Base-by-base conservation (phyloP, 148 eudicot species). In the Rhododendron ferrugineum region DNA sequence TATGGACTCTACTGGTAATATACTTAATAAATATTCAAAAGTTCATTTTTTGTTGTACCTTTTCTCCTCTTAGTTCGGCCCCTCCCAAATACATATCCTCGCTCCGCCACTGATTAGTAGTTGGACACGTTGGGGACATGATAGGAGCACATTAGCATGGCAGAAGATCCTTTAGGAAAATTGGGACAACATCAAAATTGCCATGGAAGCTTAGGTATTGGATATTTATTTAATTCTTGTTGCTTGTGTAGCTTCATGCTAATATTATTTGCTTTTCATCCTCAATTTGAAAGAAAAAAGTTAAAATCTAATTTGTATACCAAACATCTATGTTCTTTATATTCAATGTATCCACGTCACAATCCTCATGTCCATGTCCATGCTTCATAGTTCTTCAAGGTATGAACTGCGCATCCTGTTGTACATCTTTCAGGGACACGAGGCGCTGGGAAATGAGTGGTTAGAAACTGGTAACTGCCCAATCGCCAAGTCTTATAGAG, bases 401-500 rank as follows among this genome's bases (percentile, higher is more conserved):
- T 47, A 13, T 66, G 44, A 62, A 36, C 13, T 82, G 47, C 76
- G 49, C 28, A 50, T 50, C 54, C 14, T 84, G 49, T 58, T 15
- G 20, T 78, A 32, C 28, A 37, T 76, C 22, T 72, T 86, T 83
- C 89, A 94, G 94, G 92, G 89, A 42, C 93, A 94, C 34, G 97
- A 95, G 89, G 94, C 97, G 60, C 36, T 90, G 18, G 89, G 92
- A 80, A 90, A 89, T 16, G 97, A 94, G 85, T 95, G 97, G 98
- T 74, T 95, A 79, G 85, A 90, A 84, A 88, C 85, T 0, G 98
- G 97, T 18, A 93, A 93, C 87, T 95, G 97, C 34, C 97, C 98
- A 2, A 91, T 95, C 18, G 97, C 98, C 18, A 95, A 94, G 82
- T 93, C 97, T 10, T 94, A 90, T 81, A 89, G 95, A 87, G 97